Evolutionary conservation across 2,329 filamentous ascomycete species (phyloP).

Genomic region (Trichoderma sp.): DNA sequence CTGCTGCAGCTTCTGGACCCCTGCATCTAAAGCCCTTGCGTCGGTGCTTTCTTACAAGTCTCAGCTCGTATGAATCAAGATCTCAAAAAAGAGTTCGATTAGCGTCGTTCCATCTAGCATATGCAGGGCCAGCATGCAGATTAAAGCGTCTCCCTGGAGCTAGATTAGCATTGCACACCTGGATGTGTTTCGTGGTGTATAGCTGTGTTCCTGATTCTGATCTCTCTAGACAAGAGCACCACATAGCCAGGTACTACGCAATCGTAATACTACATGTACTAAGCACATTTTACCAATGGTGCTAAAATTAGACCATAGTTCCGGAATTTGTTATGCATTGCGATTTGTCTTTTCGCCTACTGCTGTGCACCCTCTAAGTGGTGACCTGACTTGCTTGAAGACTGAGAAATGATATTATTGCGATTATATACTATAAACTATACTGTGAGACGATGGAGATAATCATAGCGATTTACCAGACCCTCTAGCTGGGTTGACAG

Average conservation of each 20-base stretch:
- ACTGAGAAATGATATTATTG: neutral
- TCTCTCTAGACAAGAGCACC: neutral
- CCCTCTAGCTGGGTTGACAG: neutral
- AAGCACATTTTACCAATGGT: neutral
- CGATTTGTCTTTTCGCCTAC: neutral
- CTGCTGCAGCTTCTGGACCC: neutral
- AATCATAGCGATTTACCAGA: neutral
- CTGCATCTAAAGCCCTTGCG: neutral
- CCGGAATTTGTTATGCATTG: neutral
- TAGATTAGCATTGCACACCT: neutral
- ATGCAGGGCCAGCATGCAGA: neutral
- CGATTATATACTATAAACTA: neutral
- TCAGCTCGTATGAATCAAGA: neutral
- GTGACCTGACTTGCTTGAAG: too few species aligned
- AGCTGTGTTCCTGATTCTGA: neutral
- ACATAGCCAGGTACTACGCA: neutral
- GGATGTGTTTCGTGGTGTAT: neutral
- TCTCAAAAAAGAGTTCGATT: neutral
- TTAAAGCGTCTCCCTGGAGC: neutral
- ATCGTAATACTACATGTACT: neutral
- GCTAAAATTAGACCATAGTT: neutral
- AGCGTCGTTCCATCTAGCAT: neutral
- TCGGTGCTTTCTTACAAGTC: neutral
- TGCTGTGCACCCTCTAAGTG: too few species aligned
- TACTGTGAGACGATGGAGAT: neutral